These are phyloP conservation scores for Aspergillus fischeri DNA, from an alignment of 2,329 filamentous ascomycete genomes.

Conservation along the genomic window DNA sequence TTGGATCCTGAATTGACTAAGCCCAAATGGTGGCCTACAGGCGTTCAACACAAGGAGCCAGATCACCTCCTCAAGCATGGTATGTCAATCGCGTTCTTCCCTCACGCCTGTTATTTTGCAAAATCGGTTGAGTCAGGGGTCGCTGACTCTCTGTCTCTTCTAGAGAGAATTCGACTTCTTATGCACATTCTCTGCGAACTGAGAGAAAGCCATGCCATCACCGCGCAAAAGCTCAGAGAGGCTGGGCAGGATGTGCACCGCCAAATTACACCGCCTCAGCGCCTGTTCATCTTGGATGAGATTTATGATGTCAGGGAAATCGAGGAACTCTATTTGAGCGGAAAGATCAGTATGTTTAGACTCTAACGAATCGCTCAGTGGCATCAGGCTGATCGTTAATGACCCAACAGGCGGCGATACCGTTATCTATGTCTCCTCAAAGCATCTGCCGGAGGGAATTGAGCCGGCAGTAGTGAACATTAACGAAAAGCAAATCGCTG, in stretches of 20 bases:
- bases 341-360: constrained; percentile 31
- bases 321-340: constrained; percentile 36
- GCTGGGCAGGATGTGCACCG: constrained; percentile 38
- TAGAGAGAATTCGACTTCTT: constrained; percentile 38
- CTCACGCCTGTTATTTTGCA: neutral
- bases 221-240: constrained; percentile 35
- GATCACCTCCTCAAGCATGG: constrained; percentile 42
- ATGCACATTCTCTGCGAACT: constrained; percentile 40
- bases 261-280: constrained; percentile 32
- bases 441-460: neutral
- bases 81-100: constrained; percentile 18
- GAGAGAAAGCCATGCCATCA: constrained; percentile 32
- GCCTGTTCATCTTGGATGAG: constrained; percentile 37
- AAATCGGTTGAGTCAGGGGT: neutral
- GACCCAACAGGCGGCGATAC: neutral
- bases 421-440: neutral
- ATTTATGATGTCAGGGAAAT: constrained; percentile 37
- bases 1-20: constrained; percentile 39
- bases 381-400: neutral
- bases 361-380: neutral
- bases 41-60: constrained; percentile 42
- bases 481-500: neutral
- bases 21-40: constrained; percentile 37
- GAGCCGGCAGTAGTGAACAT: neutral
- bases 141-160: neutral